Conservation (phyloP, 2,329 filamentous ascomycete genomes). For the Pyrenophora graminea region DNA sequence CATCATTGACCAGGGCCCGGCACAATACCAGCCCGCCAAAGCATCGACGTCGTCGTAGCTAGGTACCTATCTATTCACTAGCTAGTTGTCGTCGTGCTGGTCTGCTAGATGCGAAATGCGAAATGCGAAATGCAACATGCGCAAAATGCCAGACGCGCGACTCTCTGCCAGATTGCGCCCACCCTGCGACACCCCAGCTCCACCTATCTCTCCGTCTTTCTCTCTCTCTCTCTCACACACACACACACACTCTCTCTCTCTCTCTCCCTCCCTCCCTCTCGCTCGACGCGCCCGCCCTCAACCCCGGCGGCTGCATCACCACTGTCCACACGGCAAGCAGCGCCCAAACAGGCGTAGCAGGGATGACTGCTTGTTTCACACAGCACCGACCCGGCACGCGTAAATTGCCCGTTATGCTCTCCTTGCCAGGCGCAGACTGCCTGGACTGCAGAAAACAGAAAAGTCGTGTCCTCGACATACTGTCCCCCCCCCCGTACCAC, state of each 20-base stretch:
- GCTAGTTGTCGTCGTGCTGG: background rate
- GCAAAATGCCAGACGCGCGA: background rate
- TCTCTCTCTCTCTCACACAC: no score
- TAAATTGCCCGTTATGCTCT: slow-evolving; percentile 37
- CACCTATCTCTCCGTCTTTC: background rate
- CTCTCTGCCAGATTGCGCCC: slow-evolving; percentile 12
- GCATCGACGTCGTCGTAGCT: slow-evolving; percentile 4
- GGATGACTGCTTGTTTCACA: slow-evolving; percentile 29
- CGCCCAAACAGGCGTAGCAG: slow-evolving; percentile 6
- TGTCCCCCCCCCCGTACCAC: no score
- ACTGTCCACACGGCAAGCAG: background rate
- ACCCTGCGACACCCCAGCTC: background rate
- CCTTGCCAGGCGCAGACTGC: slow-evolving; percentile 2
- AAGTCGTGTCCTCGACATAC: background rate
- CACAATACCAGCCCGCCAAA: slow-evolving; percentile 18
- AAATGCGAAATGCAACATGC: background rate
- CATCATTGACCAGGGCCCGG: slow-evolving; percentile 20
- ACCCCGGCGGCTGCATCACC: background rate
- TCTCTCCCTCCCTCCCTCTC: background rate
- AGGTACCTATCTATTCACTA: background rate
- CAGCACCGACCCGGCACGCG: slow-evolving; percentile 27
- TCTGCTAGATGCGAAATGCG: background rate
- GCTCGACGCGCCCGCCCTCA: background rate
- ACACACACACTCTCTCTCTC: no score
- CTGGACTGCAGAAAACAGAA: background rate